A percentile compares a stretch with the other conserved stretches of the same genome.
Evolutionary conservation across 192 early-diverging fungal genomes (phyloP).

Genomic region (Physocladia obscura): DNA sequence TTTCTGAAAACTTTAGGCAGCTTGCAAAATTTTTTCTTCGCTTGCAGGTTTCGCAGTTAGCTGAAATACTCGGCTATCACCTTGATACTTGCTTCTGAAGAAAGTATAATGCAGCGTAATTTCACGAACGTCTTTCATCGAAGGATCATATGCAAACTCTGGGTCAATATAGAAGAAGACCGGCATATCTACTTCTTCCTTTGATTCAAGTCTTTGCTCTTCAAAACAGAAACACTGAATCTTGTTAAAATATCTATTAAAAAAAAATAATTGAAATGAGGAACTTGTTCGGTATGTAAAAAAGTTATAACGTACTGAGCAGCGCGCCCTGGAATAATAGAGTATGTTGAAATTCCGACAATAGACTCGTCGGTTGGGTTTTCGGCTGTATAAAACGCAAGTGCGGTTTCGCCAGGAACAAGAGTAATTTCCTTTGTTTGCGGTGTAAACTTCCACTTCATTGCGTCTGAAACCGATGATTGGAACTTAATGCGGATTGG

Average conservation of each 20-base stretch:
- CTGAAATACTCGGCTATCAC: too few relatives aligned
- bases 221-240: conserved; percentile 99
- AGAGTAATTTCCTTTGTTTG: conserved; percentile 83
- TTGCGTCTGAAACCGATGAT: conserved; percentile 66
- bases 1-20: too few relatives aligned
- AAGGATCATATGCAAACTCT: conserved; percentile 89
- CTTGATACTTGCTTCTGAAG: conserved; percentile 70
- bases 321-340: conserved; percentile 87
- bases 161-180: conserved; percentile 98
- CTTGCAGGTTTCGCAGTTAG: too few relatives aligned
- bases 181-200: conserved; percentile 85
- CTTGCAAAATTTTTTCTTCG: too few relatives aligned
- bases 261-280: conserved; percentile 7
- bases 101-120: conserved; percentile 94
- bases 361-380: conserved; percentile 83
- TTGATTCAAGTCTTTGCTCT: conserved; percentile 85
- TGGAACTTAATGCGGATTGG: conserved; percentile 64
- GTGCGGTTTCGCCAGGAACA: conserved; percentile 93
- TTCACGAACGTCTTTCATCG: conserved; percentile 90
- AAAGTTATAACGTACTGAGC: too few relatives aligned
- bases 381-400: conserved; percentile 94
- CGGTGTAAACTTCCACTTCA: conserved; percentile 90
- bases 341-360: conserved; percentile 95
- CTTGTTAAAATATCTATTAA: conserved; percentile 85
- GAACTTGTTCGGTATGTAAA: too few relatives aligned